Base-by-base conservation (phyloP, 129 eudicot species). In the Centaurea solstitialis region DNA sequence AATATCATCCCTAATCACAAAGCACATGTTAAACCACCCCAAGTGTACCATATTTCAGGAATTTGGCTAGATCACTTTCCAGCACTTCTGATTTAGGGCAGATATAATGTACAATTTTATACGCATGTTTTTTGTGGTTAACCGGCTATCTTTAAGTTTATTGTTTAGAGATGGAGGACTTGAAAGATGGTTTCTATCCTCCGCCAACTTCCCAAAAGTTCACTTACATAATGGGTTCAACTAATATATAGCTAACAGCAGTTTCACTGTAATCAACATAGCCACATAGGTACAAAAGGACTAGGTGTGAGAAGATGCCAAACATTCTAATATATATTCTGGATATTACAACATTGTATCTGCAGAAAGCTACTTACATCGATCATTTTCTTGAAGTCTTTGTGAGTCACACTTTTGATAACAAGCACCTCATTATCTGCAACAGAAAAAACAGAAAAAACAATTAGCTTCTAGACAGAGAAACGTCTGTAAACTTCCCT, bases 331-430 rank as follows among this genome's bases (percentile, higher is more conserved):
- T 20, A 47, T 28, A 76, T 47, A 47, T 47, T 17, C 65, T n/a
- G 22, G 65, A 57, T 17, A 57, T 57, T 57, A 17, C 24, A 8
- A 17, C 61, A 26, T 30, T 23, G 38, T 18, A 30, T 62, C 33
- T 28, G 39, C 59, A 45, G 30, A 75, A 57, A 1, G 68, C 26
- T 66, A 79, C 84, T 80, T 85, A 95, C 99, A 93, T 95, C 87
- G 41, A 95, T 95, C 98, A 95, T 91, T 73, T 77, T 88, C 82
- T 92, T 95, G 79, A 95, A 92, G 88, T 90, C 97, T 82, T 89
- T 94, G 80, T 94, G 99, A 35, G 94, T 95, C 75, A 92, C 84
- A 88, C 99, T 95, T 89, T 95, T 95, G 82, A 95, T 92, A 23
- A 95, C 88, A 81, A 95, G 97, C 82, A 93, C 98, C 80, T 91